These are phyloP conservation scores for Mortierella sp. DNA, from an alignment of 371 early-diverging fungal genomes.

Conservation along the genomic window DNA sequence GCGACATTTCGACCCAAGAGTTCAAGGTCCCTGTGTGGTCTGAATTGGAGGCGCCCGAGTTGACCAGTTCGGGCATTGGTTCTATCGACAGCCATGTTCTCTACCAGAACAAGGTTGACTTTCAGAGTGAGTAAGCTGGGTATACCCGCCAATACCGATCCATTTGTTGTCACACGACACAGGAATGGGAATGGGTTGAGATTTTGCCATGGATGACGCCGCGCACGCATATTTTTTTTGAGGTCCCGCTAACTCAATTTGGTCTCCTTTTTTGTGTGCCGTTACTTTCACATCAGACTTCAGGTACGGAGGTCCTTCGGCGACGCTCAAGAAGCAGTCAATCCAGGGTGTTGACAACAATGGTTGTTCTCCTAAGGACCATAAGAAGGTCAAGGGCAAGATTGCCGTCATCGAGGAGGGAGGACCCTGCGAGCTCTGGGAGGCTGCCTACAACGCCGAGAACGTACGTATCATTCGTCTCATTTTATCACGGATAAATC, in stretches of 20 bases:
- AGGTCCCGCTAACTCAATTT: conserved; percentile 8
- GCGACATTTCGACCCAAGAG: conserved; percentile 54
- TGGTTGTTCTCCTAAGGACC: conserved; percentile 49
- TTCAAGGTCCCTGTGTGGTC: conserved; percentile 63
- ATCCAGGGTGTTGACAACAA: conserved; percentile 43
- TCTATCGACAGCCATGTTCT: conserved; percentile 12
- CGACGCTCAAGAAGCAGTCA: conserved; percentile 37
- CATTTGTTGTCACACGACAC: conserved; percentile 10
- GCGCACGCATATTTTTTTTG: not conserved
- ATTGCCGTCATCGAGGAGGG: conserved; percentile 58
- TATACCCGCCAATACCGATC: not conserved
- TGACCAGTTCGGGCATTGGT: conserved; percentile 41
- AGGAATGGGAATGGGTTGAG: not conserved
- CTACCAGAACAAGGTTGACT: conserved; percentile 60
- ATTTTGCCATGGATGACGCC: not conserved
- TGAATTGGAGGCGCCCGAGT: conserved; percentile 47
- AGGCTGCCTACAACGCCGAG: conserved; percentile 54
- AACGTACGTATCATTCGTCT: conserved; percentile 29
- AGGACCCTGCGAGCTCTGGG: conserved; percentile 54
- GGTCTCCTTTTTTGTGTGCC: not conserved
- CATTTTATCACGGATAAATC: not conserved
- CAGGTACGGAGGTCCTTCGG: conserved; percentile 57
- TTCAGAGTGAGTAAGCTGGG: conserved; percentile 54
- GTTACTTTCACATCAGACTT: conserved; percentile 38
- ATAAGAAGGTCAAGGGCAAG: conserved; percentile 41